phyloP scores from a whole-genome alignment of 23 red algal genomes.

The Gracilaria domingensis region DNA sequence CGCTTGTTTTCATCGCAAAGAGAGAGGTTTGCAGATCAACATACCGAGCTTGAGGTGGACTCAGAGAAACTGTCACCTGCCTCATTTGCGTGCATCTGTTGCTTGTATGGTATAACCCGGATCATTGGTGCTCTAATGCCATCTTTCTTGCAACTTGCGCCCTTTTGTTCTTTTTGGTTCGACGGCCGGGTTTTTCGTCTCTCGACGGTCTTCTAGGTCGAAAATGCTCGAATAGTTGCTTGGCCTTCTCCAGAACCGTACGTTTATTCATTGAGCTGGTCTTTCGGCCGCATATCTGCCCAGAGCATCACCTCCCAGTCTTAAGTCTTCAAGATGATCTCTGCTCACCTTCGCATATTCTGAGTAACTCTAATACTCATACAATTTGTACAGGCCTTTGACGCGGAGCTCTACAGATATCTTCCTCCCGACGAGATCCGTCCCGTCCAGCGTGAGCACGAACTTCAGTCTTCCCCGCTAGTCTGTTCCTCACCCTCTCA shows the following conservation, averaged over 20 bases:
- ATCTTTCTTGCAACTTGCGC: slow-evolving; percentile 11
- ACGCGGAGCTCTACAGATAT: too few species aligned
- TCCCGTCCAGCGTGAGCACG: too few species aligned
- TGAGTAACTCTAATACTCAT: too few species aligned
- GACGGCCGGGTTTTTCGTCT: not conserved
- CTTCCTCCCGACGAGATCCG: too few species aligned
- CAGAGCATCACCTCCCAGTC: slow-evolving; percentile 26
- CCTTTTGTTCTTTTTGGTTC: slow-evolving; percentile 21
- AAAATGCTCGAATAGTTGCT: slow-evolving; percentile 46
- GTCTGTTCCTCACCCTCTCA: too few species aligned
- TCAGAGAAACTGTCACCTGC: not conserved
- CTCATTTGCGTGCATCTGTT: not conserved
- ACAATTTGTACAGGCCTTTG: too few species aligned
- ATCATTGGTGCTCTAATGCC: not conserved
- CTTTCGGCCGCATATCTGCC: slow-evolving; percentile 30
- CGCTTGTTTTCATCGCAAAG: slow-evolving; percentile 87
- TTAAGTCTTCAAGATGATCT: slow-evolving; percentile 37
- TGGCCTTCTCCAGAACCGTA: slow-evolving; percentile 56
- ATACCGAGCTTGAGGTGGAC: slow-evolving; percentile 68
- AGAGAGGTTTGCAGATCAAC: slow-evolving; percentile 50
- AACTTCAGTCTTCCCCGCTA: too few species aligned
- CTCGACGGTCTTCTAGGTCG: slow-evolving; percentile 21
- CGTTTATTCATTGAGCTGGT: slow-evolving; percentile 40
- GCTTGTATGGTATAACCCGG: not conserved
- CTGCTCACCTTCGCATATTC: slow-evolving; percentile 39